Evolutionary conservation across 164 flowering plant genomes (phyloP).

Genomic region (Brasenia schreberi): DNA sequence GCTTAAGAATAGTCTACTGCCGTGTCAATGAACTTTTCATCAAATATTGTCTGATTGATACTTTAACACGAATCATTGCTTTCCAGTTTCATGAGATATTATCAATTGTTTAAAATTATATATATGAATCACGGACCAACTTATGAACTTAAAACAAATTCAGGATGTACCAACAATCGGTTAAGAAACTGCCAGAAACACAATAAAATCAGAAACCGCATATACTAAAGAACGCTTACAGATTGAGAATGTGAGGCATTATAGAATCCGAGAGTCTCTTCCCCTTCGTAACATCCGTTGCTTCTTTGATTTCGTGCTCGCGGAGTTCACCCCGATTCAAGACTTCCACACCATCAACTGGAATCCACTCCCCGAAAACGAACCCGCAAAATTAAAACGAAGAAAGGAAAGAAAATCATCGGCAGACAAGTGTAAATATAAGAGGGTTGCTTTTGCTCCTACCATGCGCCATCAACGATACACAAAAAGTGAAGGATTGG

Average conservation of each 20-base stretch:
- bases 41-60: no score
- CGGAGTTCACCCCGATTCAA: not conserved
- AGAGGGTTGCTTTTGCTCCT: not conserved
- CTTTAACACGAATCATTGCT: no score
- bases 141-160: not conserved
- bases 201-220: not conserved
- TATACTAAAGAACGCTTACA: constrained; percentile 28
- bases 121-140: not conserved
- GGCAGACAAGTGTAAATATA: not conserved
- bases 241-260: constrained; percentile 51
- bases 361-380: not conserved
- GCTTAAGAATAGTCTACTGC: no score
- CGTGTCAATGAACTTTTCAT: no score
- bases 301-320: constrained; percentile 17
- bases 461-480: no score
- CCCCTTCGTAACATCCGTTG: constrained; percentile 7
- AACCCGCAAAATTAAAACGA: not conserved
- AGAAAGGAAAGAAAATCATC: not conserved
- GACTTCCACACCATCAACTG: not conserved
- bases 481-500: no score
- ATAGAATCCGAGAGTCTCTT: constrained; percentile 32
- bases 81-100: not conserved
- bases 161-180: not conserved
- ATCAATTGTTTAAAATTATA: not conserved
- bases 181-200: not conserved